Base-by-base conservation (phyloP, 352 stramenopile species). In the Phytophthora cactorum region DNA sequence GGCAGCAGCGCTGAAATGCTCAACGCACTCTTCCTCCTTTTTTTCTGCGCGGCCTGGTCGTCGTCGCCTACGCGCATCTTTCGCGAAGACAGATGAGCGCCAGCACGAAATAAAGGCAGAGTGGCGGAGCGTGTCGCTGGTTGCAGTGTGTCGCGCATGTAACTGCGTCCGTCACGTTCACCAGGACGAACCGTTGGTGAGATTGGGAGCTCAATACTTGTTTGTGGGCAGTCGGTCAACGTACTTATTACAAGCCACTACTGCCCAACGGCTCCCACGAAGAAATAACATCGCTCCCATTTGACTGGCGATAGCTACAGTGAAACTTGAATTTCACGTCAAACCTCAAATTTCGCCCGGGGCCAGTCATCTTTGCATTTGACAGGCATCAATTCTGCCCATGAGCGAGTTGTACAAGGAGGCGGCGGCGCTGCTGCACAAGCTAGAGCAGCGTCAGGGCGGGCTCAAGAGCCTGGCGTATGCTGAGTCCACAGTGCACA, bases 381-480 rank as follows among this genome's bases (percentile, higher is more conserved):
- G 55, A 50, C 45, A 45, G 15, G 17, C 47, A 41, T 15, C 29
- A 34, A 4, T 7, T 34, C 29, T 7, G 29, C 4, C 29, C 29
- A 62, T 58, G 88, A 96, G 86, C 50, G 85, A 93, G 70, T 79
- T 96, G 14, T 96, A 96, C 66, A 89, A 89, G 66, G 88, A 94
- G 63, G 88, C 86, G 9, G 86, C 88, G 17, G 75, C 72, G 65
- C 69, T 94, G 66, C 83, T 94, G 65, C 66, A 88, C 66, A 93
- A 93, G 55, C 79, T 94, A 32, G 85, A 93, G 72, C 75, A 74
- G 31, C 88, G 84, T 6, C 79, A 91, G 62, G 87, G 86, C 53
- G 89, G 89, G 1, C 85, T 96, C 68, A 96, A 96, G 78, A 89
- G 79, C 45, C 84, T 96, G 39, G 87, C 88, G 56, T 95, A 95